Base-by-base conservation (phyloP, 768 basidiomycete species). In the Tricholoma sp. region DNA sequence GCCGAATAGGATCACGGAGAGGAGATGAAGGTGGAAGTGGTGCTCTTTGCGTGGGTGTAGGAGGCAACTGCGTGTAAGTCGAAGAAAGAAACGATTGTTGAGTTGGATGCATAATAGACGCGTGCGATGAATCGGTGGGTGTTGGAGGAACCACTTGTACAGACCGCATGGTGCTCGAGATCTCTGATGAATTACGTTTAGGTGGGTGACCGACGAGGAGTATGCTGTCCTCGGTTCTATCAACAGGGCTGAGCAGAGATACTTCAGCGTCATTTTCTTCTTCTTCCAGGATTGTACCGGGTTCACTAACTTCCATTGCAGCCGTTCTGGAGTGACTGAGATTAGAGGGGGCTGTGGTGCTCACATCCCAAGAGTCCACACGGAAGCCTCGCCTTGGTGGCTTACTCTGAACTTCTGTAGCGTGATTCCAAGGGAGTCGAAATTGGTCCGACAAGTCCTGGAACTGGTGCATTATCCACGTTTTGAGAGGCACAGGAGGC, bases 131-230 rank as follows among this genome's bases (percentile, higher is more conserved):
- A 0, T 55, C 55, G 1, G 63, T 63, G 12, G 67, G 65, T 1
- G 65, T 65, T 11, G 66, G 63, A 11, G 66, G 61, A 4, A 63
- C 31, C 7, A 65, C 56, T 15, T 57, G 61, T 41, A 66, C 54
- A 10, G 52, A 34, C 50, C 58, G 59, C 10, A 39, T 34, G 28
- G 57, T 33, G 11, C 57, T 58, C 17, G 63, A 61, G 28, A 58
- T 65, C 9, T 54, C 52, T 11, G 61, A 61, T 29, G n/a, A n/a
- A n/a, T 62, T 63, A 9, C 61, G 1, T 1, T 61, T 62, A 6
- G 45, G 51, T 9, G 52, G 57, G 24, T 59, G 45, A 8, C 61
- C 57, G 36, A 64, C 63, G 17, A 65, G 55, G 34, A 65, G 61
- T 2, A 64, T 61, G 48, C 57, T 39, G 37, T 62, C 63, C 10